Evolutionary conservation across 805 yeast genomes (phyloP).

Genomic region (Ogataea ganodermae): DNA sequence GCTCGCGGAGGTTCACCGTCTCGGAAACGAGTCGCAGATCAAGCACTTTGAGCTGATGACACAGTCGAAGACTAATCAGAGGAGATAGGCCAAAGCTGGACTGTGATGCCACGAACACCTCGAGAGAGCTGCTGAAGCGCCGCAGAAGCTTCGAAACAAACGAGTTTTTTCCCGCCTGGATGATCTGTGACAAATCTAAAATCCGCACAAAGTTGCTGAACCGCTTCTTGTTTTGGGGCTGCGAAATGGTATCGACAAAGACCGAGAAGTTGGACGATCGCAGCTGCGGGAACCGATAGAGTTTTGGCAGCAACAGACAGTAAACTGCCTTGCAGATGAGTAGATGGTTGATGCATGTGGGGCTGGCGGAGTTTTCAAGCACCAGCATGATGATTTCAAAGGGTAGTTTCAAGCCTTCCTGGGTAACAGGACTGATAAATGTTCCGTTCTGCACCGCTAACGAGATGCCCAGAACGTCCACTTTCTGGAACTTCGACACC

Average conservation of each 20-base stretch:
- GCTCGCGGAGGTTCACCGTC: constrained; percentile 78
- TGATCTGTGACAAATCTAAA: constrained; percentile 74
- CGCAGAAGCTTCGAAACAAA: constrained; percentile 80
- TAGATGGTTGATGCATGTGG: constrained; percentile 50
- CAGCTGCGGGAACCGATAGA: constrained; percentile 66
- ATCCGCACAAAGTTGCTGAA: constrained; percentile 62
- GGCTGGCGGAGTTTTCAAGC: constrained; percentile 33
- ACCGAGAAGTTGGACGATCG: constrained; percentile 64
- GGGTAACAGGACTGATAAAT: constrained; percentile 31
- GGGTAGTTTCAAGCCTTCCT: constrained; percentile 40
- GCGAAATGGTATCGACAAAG: constrained; percentile 68
- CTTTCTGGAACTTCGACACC: constrained; percentile 49
- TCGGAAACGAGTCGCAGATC: constrained; percentile 89
- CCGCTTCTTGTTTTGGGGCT: constrained; percentile 42
- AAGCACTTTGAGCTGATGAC: constrained; percentile 60
- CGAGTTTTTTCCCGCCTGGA: constrained; percentile 92
- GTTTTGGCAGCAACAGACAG: constrained; percentile 55
- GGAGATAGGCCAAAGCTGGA: constrained; percentile 94
- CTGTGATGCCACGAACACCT: constrained; percentile 85
- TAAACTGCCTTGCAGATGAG: constrained; percentile 66
- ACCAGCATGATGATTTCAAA: constrained; percentile 50
- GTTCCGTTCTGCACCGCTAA: constrained; percentile 30
- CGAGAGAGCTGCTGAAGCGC: constrained; percentile 66
- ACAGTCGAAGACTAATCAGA: constrained; percentile 72
- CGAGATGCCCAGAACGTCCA: constrained; percentile 43